Evolutionary conservation across 129 eudicot genomes (phyloP), one percentile per base, ranked within the genome.

Genomic region (Saussurea involucrata): DNA sequence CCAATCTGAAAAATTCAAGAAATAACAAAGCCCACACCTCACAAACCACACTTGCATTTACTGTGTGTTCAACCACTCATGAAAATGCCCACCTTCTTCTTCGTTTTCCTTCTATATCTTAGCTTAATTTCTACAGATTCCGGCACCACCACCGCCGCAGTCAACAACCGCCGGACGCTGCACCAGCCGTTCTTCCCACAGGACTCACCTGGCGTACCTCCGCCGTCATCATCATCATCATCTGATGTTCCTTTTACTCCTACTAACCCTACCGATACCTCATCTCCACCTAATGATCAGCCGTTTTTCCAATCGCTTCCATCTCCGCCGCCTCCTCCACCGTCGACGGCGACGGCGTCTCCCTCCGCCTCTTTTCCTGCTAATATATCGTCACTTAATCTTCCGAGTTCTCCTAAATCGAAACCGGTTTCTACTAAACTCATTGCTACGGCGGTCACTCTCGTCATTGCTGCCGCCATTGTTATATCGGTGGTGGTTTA

Each of bases 181-280:
- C 97, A 92, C 74, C 90, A 92, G 7, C 95, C 97, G 22, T 87
- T 89, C 75, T 84, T 85, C 81, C 89, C 97, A 0, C 77, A 63
- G 24, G 89, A 85, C 73, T 76, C 92, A 12, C 84, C 84, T 1
- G 8, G 63, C 4, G 79, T 31, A 31, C 73, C 80, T 3, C 73
- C 77, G 8, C 4, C 49, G 49, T 40, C 49, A 2, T 20, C 82
- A 20, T 11, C 83, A 0, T 9, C 72, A 1, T 66, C 83, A 3
- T n/a, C 83, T 6, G 63, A 73, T 36, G 78, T 73, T 24, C 83
- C 83, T 0, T 80, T 80, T 21, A 58, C 90, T 5, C 86, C 96
- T 11, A 58, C 92, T 10, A 57, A 80, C 75, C 74, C 90, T 24
- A 73, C 83, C 36, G 18, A 84, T 42, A 21, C 87, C 32, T 74